These are phyloP conservation scores for Paraconiothyrium brasiliense DNA, from an alignment of 2,329 filamentous ascomycete genomes.

Conservation along the genomic window DNA sequence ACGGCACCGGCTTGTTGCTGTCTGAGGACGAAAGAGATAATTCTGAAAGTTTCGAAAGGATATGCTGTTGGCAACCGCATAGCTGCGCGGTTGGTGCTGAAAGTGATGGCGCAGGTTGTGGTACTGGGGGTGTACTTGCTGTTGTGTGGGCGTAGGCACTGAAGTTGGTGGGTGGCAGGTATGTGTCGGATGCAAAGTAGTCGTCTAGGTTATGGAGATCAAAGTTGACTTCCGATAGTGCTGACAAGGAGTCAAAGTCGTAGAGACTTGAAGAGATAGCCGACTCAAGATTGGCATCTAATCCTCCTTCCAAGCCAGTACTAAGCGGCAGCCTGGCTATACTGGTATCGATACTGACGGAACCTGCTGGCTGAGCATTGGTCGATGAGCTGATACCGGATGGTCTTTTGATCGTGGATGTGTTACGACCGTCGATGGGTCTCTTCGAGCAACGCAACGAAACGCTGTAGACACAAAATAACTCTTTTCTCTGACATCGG, in stretches of 20 bases:
- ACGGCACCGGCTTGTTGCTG: not conserved
- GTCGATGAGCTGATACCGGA: not conserved
- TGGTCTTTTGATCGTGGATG: not conserved
- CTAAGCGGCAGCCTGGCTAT: not conserved
- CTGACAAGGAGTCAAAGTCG: slow-evolving; percentile 2
- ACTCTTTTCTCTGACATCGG: slow-evolving; percentile 9
- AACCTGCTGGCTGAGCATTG: not conserved
- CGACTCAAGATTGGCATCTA: slow-evolving; percentile 1
- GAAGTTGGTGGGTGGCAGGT: slow-evolving; percentile 5
- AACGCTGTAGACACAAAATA: slow-evolving; percentile 18
- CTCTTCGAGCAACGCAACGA: slow-evolving; percentile 16
- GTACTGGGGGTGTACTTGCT: slow-evolving; percentile 3
- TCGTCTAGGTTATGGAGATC: slow-evolving; percentile 7
- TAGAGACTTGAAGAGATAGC: not conserved
- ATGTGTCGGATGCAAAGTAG: slow-evolving; percentile 7
- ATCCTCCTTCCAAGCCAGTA: not conserved
- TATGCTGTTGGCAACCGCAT: slow-evolving; percentile 12
- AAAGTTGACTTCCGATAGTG: slow-evolving; percentile 7
- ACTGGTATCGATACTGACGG: not conserved
- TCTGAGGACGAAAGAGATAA: slow-evolving; percentile 5
- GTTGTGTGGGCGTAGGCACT: slow-evolving; percentile 9
- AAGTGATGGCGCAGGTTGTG: not conserved
- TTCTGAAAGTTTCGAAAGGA: slow-evolving; percentile 13
- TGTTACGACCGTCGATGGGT: not conserved
- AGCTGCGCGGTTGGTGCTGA: not conserved